Conservation (phyloP, 2,329 filamentous ascomycete genomes). For the Triangularia setosa region DNA sequence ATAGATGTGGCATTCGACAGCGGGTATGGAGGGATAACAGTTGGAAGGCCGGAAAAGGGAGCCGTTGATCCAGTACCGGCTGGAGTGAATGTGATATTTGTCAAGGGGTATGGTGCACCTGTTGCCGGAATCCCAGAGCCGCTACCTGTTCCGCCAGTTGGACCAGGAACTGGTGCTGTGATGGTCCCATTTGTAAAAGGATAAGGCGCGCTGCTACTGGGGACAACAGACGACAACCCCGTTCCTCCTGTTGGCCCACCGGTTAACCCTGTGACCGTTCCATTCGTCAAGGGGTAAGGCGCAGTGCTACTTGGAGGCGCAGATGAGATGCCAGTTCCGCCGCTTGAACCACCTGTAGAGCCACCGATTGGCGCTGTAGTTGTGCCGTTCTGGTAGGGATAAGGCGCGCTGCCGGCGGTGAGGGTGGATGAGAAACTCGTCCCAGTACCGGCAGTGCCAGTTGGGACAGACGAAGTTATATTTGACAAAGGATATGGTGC, state of each 20-base stretch:
- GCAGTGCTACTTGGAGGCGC: background rate
- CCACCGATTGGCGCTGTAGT: background rate
- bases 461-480: background rate
- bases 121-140: background rate
- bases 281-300: constrained; percentile 12
- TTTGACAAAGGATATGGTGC: background rate
- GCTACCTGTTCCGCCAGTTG: background rate
- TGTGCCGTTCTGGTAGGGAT: constrained; percentile 6
- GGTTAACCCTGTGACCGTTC: background rate
- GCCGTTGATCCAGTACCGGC: constrained; percentile 7
- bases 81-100: constrained; percentile 7
- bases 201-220: constrained; percentile 1
- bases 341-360: background rate
- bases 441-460: background rate
- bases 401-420: constrained; percentile 3
- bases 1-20: constrained; percentile 5
- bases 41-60: background rate
- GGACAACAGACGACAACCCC: background rate
- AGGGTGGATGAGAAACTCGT: background rate
- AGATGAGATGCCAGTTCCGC: background rate
- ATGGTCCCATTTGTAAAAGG: constrained; percentile 8
- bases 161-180: background rate
- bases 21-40: constrained; percentile 7
- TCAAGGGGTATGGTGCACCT: constrained; percentile 12
- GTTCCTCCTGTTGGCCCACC: background rate